Conservation (phyloP, 352 stramenopile genomes). For the Pythium grandisporangium region DNA sequence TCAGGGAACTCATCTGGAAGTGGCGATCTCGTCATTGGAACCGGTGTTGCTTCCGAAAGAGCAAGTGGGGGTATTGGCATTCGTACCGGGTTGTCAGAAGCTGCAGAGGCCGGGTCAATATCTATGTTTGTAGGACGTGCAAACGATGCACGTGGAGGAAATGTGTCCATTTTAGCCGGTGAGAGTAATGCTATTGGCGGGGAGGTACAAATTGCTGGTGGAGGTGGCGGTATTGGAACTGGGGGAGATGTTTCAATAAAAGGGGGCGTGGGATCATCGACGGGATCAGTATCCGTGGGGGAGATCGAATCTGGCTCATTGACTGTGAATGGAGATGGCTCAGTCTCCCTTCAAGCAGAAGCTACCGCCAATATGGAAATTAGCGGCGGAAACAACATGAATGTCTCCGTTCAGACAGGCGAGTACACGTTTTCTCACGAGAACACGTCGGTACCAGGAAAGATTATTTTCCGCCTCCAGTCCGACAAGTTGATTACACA, state of each 20-base stretch:
- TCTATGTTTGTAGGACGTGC: no score
- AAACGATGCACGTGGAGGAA: not conserved
- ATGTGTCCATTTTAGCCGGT: not conserved
- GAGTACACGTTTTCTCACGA: constrained; percentile 44
- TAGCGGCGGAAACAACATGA: constrained; percentile 30
- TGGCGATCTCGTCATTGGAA: not conserved
- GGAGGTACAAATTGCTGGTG: constrained; percentile 7
- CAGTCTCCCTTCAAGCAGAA: constrained; percentile 21
- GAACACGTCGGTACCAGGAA: constrained; percentile 30
- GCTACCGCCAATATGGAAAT: constrained; percentile 27
- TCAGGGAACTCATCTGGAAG: constrained; percentile 2
- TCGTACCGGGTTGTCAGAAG: constrained; percentile 1
- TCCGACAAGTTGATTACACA: constrained; percentile 51
- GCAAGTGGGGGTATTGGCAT: constrained; percentile 5
- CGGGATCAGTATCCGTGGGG: constrained; percentile 12
- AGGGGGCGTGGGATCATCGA: constrained; percentile 1
- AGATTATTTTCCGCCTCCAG: constrained; percentile 40
- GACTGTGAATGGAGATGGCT: constrained; percentile 20
- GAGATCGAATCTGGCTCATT: constrained; percentile 12
- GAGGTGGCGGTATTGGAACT: not conserved
- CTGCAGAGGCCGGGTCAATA: no score
- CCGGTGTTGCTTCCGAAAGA: constrained; percentile 1
- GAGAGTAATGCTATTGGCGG: no score
- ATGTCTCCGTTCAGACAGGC: constrained; percentile 32
- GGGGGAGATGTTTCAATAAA: not conserved